Percentiles rank a stretch among this genome's conserved stretches.
Conservation (phyloP, 352 stramenopile genomes). For the Globisporangium splendens region DNA sequence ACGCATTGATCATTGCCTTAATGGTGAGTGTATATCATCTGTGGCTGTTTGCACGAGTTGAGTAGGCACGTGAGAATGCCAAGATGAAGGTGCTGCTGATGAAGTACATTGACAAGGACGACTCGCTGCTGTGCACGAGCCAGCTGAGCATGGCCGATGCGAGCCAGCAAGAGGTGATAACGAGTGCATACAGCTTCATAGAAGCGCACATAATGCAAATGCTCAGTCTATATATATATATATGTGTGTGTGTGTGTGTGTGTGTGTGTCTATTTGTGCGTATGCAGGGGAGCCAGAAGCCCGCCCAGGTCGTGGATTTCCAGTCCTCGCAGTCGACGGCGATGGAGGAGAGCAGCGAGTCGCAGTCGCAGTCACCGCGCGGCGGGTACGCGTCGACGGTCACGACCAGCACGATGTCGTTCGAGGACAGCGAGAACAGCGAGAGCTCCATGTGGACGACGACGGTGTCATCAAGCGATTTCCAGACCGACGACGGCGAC, state of each 20-base stretch:
- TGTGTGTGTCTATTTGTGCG: not conserved
- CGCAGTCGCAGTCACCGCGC: conserved; percentile 41
- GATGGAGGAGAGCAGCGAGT: conserved; percentile 23
- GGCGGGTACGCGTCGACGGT: conserved; percentile 12
- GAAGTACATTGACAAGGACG: conserved; percentile 86
- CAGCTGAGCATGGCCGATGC: conserved; percentile 51
- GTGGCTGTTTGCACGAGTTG: too few species aligned
- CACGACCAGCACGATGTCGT: conserved; percentile 28
- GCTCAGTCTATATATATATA: too few species aligned
- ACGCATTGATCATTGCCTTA: not conserved
- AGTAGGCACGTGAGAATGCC: conserved; percentile 73
- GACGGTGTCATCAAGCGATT: conserved; percentile 22
- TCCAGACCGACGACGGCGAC: conserved; percentile 28
- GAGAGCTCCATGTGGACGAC: conserved; percentile 58
- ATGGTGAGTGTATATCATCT: not conserved
- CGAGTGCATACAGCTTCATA: not conserved
- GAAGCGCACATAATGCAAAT: too few species aligned
- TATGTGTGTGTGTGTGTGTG: too few species aligned
- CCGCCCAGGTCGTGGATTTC: conserved; percentile 13
- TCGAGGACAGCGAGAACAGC: conserved; percentile 57
- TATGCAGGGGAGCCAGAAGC: conserved; percentile 21
- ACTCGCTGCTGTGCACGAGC: conserved; percentile 71
- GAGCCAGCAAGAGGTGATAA: conserved; percentile 22
- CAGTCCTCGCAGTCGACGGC: conserved; percentile 8
- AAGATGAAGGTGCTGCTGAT: conserved; percentile 86